These are phyloP conservation scores for Malassezia pachydermatis DNA, from an alignment of 1,284 basidiomycete species.

Conservation along the genomic window DNA sequence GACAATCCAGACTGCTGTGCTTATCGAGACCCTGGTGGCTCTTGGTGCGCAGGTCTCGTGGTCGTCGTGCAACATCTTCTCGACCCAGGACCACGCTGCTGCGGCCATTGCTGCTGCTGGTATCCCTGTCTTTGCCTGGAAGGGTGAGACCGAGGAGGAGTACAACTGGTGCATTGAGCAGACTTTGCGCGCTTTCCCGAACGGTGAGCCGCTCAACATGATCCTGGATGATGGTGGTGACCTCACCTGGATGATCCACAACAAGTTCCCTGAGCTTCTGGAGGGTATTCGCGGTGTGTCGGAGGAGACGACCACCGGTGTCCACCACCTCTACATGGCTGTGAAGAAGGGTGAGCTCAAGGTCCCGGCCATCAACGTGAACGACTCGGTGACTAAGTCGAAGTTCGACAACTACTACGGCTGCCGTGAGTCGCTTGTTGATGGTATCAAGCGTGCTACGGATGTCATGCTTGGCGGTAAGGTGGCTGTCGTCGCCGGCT, in stretches of 20 bases:
- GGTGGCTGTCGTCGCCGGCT: conserved; percentile 95
- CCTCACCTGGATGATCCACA: conserved; percentile 84
- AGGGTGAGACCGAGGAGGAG: conserved; percentile 99
- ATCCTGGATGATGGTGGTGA: conserved; percentile 99
- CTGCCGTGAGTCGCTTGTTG: conserved; percentile 97
- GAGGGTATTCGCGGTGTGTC: conserved; percentile 66
- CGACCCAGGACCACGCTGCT: conserved; percentile 94
- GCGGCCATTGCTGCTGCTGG: conserved; percentile 96
- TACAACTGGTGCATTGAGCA: conserved; percentile 93
- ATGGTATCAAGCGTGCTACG: conserved; percentile 99
- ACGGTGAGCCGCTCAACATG: conserved; percentile 84
- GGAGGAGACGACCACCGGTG: conserved; percentile 99
- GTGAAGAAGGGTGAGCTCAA: conserved; percentile 92
- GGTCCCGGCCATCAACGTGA: conserved; percentile 96
- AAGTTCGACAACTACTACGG: conserved; percentile 66
- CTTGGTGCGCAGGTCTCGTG: conserved; percentile 96
- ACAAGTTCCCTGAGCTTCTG: conserved; percentile 56
- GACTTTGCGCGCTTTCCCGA: conserved; percentile 68
- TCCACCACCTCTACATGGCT: conserved; percentile 96
- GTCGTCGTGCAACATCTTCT: conserved; percentile 99
- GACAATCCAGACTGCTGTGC: conserved; percentile 73
- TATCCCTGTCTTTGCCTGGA: conserved; percentile 98
- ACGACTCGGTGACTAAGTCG: conserved; percentile 94
- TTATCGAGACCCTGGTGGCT: conserved; percentile 58
- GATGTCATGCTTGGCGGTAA: conserved; percentile 99